Evolutionary conservation across 148 eudicot genomes (phyloP), one percentile per base, ranked within the genome.

Genomic region (Rhododendron ovatum): DNA sequence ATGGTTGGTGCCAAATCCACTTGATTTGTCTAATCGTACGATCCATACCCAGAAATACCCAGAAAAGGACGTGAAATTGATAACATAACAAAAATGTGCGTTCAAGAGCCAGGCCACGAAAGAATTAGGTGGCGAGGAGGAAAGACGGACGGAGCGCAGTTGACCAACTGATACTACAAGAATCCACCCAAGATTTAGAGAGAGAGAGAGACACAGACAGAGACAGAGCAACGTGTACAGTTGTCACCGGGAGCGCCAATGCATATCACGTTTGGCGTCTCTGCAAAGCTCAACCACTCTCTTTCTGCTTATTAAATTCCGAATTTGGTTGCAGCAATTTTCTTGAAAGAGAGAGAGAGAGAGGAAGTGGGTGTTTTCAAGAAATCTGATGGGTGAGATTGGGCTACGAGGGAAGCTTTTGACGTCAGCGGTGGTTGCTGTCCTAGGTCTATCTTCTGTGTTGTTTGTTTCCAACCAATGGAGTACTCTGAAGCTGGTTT

Each of bases 331-430:
- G 51, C 80, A 22, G 78, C 78, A 33, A 75, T 22, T 8, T n/a
- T 43, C 41, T 41, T 7, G 24, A 78, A 8, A 78, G 53, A n/a
- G n/a, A 45, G 33, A 45, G 33, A 11, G 24, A 22, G 22, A 48
- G 65, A 14, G 82, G 17, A 13, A 50, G 7, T 14, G 82, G 20
- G 55, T 45, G 28, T 48, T 50, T 3, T 48, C 13, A 24, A 14
- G 76, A 71, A 30, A 30, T 14, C 43, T 20, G 47, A 82, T 82
- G 84, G 84, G 48, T 82, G 71, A 37, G 47, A 57, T 57, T 82
- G 69, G 47, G 24, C 39, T 22, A 4, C 26, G 4, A 57, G 30
- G 84, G 30, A 57, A 82, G 71, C 17, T 82, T 57, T 22, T 82
- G 41, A 53, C 17, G 2, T 80, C 35, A 11, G 30, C 5, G 35